A percentile compares a stretch with the other conserved stretches of the same genome.
Evolutionary conservation across 139 green algal species (phyloP).

Genomic region (Micromonas commoda): DNA sequence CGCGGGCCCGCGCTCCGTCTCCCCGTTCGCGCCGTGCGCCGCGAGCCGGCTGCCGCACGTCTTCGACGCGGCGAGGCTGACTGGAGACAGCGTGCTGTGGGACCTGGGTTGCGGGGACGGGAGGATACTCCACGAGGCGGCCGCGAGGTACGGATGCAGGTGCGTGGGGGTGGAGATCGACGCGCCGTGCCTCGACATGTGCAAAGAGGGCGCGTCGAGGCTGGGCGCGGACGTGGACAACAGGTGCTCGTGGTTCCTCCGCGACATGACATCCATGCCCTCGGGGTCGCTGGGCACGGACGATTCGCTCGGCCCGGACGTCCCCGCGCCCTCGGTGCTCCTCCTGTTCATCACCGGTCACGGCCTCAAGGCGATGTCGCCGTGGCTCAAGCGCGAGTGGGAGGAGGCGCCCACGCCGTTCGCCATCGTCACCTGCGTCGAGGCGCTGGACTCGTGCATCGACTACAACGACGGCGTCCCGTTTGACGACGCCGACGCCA

Average conservation of each 20-base stretch:
- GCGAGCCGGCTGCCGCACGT: background rate
- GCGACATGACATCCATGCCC: background rate
- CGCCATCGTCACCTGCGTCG: constrained; percentile 13
- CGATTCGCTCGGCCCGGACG: background rate
- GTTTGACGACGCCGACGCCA: background rate
- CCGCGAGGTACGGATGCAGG: background rate
- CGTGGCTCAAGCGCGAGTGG: background rate
- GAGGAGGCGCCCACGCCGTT: background rate
- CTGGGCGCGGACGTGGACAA: background rate
- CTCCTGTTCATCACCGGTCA: constrained; percentile 2
- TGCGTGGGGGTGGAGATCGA: constrained; percentile 24
- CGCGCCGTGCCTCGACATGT: background rate
- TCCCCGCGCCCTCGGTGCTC: constrained; percentile 4
- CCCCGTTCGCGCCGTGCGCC: constrained; percentile 7
- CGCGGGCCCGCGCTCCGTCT: background rate
- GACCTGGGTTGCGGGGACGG: constrained; percentile 28
- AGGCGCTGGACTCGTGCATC: constrained; percentile 4
- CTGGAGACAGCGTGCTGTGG: background rate
- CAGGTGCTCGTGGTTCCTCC: background rate
- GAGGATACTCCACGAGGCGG: constrained; percentile 1
- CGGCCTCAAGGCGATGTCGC: background rate
- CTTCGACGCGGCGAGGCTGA: background rate
- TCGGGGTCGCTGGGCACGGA: background rate
- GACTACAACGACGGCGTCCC: constrained; percentile 5
- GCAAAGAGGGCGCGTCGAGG: background rate